These are phyloP conservation scores for Cardamine resedifolia DNA, from an alignment of 345 rosid genomes.

Conservation along the genomic window DNA sequence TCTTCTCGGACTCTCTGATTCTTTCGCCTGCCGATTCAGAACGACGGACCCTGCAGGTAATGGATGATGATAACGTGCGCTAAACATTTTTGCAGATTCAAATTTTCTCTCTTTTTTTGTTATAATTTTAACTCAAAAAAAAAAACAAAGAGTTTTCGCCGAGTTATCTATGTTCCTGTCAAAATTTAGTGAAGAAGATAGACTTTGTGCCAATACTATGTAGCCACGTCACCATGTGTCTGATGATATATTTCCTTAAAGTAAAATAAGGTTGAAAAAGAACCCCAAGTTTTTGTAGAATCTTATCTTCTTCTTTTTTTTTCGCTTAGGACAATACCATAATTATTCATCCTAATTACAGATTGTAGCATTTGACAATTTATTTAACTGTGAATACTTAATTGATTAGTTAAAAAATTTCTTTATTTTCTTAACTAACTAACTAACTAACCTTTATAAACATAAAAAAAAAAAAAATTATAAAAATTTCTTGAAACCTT, in stretches of 20 bases:
- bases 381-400: background rate
- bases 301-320: background rate
- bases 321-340: background rate
- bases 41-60: background rate
- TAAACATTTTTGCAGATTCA: conserved; percentile 19
- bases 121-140: background rate
- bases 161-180: conserved; percentile 16
- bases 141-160: background rate
- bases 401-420: too few species aligned
- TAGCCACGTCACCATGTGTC: conserved; percentile 19
- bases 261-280: background rate
- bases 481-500: too few species aligned
- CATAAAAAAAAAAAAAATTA: too few species aligned
- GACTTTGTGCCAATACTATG: background rate
- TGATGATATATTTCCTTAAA: background rate
- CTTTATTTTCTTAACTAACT: too few species aligned
- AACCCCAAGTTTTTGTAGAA: background rate
- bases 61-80: conserved; percentile 18
- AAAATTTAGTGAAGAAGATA: conserved; percentile 21
- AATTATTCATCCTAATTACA: background rate
- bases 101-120: background rate
- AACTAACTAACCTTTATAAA: too few species aligned
- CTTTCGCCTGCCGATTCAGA: background rate
- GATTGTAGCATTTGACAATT: background rate
- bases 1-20: conserved; percentile 5